Evolutionary conservation across 2,329 filamentous ascomycete species (phyloP).

Genomic region (Epichloe bromicola): DNA sequence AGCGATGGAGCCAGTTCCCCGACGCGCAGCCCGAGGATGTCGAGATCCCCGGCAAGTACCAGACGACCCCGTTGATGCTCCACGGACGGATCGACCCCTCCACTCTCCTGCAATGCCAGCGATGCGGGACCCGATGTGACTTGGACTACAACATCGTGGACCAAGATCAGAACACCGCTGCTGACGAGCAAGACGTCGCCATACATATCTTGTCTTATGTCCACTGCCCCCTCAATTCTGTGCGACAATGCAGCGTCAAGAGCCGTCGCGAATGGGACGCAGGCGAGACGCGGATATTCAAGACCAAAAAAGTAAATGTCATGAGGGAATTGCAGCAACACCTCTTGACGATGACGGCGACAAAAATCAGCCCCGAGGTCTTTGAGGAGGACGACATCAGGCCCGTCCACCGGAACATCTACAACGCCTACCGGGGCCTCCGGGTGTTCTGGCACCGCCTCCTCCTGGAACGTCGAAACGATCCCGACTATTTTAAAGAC

Average conservation of each 20-base stretch:
- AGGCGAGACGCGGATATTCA: not conserved
- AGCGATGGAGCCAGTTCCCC: slow-evolving; percentile 2
- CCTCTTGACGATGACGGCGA: not conserved
- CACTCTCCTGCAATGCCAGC: not conserved
- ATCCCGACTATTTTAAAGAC: not conserved
- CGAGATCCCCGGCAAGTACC: not conserved
- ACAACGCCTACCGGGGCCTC: not conserved
- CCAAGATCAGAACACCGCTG: not conserved
- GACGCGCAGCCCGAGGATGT: not conserved
- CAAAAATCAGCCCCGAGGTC: not conserved
- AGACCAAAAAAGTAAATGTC: not conserved
- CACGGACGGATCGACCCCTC: not conserved
- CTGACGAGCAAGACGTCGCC: not conserved
- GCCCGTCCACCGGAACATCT: not conserved
- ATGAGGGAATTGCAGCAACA: not conserved
- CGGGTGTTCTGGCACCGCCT: not conserved
- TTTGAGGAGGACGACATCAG: not conserved
- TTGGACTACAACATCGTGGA: slow-evolving; percentile 3
- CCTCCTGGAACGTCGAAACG: not conserved
- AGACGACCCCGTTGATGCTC: not conserved
- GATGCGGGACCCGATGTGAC: slow-evolving; percentile 1
- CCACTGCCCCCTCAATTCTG: not conserved
- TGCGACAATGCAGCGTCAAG: not conserved
- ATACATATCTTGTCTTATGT: not conserved
- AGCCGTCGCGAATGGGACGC: not conserved